These are phyloP conservation scores for Arthromyces matolae DNA, from an alignment of 768 basidiomycete species.

Conservation along the genomic window DNA sequence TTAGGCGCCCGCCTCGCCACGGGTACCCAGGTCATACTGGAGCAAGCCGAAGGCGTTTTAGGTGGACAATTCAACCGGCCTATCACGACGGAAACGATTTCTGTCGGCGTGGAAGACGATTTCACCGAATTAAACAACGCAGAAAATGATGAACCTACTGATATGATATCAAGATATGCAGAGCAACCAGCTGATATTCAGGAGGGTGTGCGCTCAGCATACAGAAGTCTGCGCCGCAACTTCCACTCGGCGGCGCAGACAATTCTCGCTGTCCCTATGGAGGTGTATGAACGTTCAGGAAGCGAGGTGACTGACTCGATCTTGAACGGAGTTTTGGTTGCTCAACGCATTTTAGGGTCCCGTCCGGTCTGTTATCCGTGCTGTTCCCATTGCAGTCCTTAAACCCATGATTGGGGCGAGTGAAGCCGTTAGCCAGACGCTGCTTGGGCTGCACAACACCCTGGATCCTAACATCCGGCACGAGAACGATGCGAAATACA, in stretches of 20 bases:
- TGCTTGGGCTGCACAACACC: conserved; percentile 90
- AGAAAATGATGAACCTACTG: conserved; percentile 44
- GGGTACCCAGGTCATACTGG: conserved; percentile 95
- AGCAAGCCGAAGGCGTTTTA: conserved; percentile 88
- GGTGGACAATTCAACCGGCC: conserved; percentile 72
- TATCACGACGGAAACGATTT: conserved; percentile 65
- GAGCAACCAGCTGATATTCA: conserved; percentile 80
- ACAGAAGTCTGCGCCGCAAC: conserved; percentile 81
- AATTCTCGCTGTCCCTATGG: conserved; percentile 98
- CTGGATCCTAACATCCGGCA: conserved; percentile 80
- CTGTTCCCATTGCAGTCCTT: conserved; percentile 94
- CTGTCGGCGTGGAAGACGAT: conserved; percentile 39
- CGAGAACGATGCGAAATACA: conserved; percentile 94
- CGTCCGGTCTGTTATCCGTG: conserved; percentile 90
- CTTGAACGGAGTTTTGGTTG: not conserved
- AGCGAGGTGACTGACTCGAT: conserved; percentile 61
- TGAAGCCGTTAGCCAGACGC: conserved; percentile 93
- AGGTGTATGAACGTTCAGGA: conserved; percentile 92
- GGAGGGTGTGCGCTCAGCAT: conserved; percentile 91
- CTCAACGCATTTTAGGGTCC: conserved; percentile 59
- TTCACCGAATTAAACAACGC: conserved; percentile 23
- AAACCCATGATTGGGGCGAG: conserved; percentile 98
- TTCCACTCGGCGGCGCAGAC: conserved; percentile 95
- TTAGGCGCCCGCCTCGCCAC: conserved; percentile 92
- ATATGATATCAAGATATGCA: conserved; percentile 87